Evolutionary conservation across 176 grass and related monocot genomes (phyloP), one percentile per base, ranked within the genome.

Genomic region (Ananas comosus): DNA sequence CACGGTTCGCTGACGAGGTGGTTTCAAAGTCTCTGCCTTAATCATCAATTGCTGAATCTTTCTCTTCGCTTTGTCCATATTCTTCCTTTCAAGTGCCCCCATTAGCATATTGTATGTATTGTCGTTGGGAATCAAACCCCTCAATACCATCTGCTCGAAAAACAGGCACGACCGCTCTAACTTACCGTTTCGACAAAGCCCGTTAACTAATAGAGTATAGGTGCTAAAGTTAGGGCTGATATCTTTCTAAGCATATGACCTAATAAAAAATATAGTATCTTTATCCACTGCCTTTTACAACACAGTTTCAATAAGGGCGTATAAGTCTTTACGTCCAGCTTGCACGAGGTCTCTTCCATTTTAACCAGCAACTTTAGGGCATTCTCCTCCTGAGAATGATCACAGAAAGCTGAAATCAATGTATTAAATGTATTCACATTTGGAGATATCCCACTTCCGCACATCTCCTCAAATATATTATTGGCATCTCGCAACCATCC

Each of bases 301-400:
- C 91, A 91, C 49, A 91, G 71, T 81, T 91, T 96, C 73, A 96
- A 74, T 73, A 96, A 82, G 21, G 87, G 91, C 9, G 72, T 83
- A 67, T 96, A 96, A 12, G 87, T 96, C 64, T 82, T 85, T 69
- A 83, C 87, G 50, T 85, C 71, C 9, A 76, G 91, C 12, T 85
- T 90, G 84, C 83, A 90, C 57, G 64, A 72, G 21, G 76, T 77
- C 57, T 85, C 81, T 70, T 90, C 83, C 91, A 96, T 96, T 76
- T 76, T 82, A 67, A 81, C 76, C 56, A 96, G 71, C 51, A 87
- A 19, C 74, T 85, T 85, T 64, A 96, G 57, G 8, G 84, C 91
- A 59, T 87, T 85, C 71, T 82, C 83, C 12, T 78, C 74, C 79
- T 83, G 72, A 68, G 71, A 82, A 22, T 91, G 76, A 65, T 85